Percentiles rank a stretch among this genome's conserved stretches.
Evolutionary conservation across 2,329 filamentous ascomycete species (phyloP).

Genomic region (Simplicillium sp.): DNA sequence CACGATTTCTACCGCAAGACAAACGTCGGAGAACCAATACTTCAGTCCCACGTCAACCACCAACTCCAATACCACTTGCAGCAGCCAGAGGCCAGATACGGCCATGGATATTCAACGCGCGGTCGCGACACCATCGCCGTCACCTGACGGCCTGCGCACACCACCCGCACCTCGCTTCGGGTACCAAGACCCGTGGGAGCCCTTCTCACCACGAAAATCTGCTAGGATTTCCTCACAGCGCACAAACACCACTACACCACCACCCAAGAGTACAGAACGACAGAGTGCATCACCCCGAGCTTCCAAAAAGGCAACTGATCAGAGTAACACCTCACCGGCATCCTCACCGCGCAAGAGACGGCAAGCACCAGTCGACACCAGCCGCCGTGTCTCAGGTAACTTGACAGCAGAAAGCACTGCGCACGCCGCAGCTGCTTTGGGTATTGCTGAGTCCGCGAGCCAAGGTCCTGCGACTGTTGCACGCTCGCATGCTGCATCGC

Average conservation of each 20-base stretch:
- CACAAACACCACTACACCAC: slow-evolving; percentile 43
- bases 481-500: slow-evolving; percentile 22
- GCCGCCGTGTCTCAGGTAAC: slow-evolving; percentile 34
- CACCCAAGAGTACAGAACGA: slow-evolving; percentile 31
- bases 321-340: slow-evolving; percentile 24
- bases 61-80: no score
- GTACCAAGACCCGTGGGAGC: slow-evolving; percentile 59
- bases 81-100: neutral
- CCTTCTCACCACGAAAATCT: slow-evolving; percentile 63
- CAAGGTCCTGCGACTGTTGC: slow-evolving; percentile 17
- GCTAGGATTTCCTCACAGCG: slow-evolving; percentile 52
- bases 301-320: slow-evolving; percentile 19
- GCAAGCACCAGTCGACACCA: slow-evolving; percentile 33
- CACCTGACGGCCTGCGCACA: slow-evolving; percentile 42
- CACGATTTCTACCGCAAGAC: no score
- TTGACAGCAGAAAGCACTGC: slow-evolving; percentile 33
- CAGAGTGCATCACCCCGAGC: slow-evolving; percentile 21
- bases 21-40: no score
- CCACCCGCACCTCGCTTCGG: slow-evolving; percentile 62
- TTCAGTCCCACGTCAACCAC: slow-evolving; percentile 10
- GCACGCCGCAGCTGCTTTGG: slow-evolving; percentile 32
- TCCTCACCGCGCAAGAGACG: slow-evolving; percentile 43
- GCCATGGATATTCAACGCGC: slow-evolving; percentile 22
- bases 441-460: slow-evolving; percentile 17
- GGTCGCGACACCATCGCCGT: slow-evolving; percentile 49